Evolutionary conservation across 169 alveolate genomes (phyloP), one percentile per base, ranked within the genome.

Genomic region (Ichthyophthirius multifiliis): DNA sequence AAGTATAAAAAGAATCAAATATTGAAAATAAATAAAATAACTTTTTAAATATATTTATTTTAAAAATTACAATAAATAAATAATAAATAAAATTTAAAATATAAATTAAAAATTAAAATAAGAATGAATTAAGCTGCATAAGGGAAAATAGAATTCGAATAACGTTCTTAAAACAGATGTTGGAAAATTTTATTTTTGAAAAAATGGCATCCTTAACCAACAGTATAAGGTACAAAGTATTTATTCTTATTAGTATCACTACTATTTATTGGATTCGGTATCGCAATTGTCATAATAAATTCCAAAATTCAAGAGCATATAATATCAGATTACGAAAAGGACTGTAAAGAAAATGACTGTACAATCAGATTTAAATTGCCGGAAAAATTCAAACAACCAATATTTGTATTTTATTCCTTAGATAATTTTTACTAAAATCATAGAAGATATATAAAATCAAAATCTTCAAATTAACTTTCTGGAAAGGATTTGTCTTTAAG

Each of bases 391-490:
- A 62, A 82, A 74, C 86, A 85, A 9, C 96, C 96, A 0, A 83
- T 92, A 16, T 89, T 84, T 75, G 71, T 94, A 7, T 94, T 92
- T 89, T 94, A 94, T 78, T 83, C 92, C 84, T 41, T 94, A 13
- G 90, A 90, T 71, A 93, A 89, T 37, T 89, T 90, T 74, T 91
- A 86, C 81, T 90, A 92, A 83, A 92, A 92, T 82, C 95, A 92
- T 84, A 74, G 96, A 76, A 71, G 90, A 47, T 94, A 92, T 76
- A 94, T 94, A 35, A 90, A 90, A 64, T 88, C 92, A 15, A 82
- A 89, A 81, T 83, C 90, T 30, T 82, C 87, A 27, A 43, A 43
- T n/a, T 84, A 87, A 83, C 77, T 87, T 47, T 79, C 85, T 16
- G 92, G 92, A 37, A 43, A 75, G 31, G 27, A n/a, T 0, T 71